Percentiles rank a stretch among this genome's conserved stretches.
These are phyloP conservation scores for Chlorella sp. DNA, from an alignment of 139 green algal genomes.

Conservation along the genomic window DNA sequence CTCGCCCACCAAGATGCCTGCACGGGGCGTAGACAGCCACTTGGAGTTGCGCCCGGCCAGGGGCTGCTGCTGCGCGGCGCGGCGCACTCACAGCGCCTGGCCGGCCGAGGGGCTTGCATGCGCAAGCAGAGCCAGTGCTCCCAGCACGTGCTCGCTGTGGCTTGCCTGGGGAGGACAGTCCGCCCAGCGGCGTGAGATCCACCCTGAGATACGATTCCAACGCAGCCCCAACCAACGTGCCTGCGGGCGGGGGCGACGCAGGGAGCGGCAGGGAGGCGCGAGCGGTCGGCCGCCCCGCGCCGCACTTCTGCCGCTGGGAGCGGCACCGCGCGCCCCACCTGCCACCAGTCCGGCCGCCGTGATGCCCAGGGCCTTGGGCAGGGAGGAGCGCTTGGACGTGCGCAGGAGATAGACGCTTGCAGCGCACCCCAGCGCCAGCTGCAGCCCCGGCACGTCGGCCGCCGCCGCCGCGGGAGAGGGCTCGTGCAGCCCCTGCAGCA, in stretches of 20 bases:
- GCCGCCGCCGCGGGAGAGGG: constrained; percentile 42
- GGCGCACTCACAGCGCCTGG: too few relatives aligned
- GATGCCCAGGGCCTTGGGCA: constrained; percentile 54
- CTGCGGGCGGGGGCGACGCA: constrained; percentile 36
- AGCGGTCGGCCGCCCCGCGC: too few relatives aligned
- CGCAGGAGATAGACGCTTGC: constrained; percentile 78
- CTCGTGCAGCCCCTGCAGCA: constrained; percentile 52
- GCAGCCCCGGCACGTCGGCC: constrained; percentile 71
- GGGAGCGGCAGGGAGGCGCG: neutral
- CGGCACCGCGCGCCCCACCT: too few relatives aligned
- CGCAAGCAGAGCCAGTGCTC: too few relatives aligned
- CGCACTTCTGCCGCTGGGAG: neutral
- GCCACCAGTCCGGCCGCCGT: constrained; percentile 54
- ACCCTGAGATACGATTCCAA: constrained; percentile 85
- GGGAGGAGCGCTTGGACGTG: constrained; percentile 68
- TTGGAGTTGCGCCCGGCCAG: too few relatives aligned
- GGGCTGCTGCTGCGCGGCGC: too few relatives aligned
- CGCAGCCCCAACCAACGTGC: constrained; percentile 63
- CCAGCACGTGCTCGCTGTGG: too few relatives aligned
- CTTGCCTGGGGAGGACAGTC: too few relatives aligned
- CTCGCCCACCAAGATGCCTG: constrained; percentile 70
- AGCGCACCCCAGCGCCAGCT: constrained; percentile 73
- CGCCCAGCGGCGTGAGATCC: constrained; percentile 84
- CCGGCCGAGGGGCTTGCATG: too few relatives aligned
- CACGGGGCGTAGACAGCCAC: too few relatives aligned